These are phyloP conservation scores for Ogataea chonburiensis DNA, from an alignment of 805 yeast genomes.

Conservation along the genomic window DNA sequence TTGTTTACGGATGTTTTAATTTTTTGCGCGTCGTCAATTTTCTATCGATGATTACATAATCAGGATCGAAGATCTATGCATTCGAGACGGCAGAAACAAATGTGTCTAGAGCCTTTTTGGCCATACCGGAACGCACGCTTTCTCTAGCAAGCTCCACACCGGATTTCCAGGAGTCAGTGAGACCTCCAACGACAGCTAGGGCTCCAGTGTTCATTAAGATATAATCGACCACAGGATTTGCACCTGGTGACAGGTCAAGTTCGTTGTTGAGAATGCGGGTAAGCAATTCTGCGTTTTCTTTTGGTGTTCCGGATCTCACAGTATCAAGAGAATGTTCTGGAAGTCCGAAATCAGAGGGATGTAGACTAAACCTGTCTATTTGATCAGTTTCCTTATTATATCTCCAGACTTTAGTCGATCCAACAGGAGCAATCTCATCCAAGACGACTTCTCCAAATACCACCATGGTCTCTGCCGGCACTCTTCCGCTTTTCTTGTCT, in stretches of 20 bases:
- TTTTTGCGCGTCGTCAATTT: constrained; percentile 13
- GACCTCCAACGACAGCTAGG: constrained; percentile 73
- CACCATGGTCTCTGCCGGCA: constrained; percentile 60
- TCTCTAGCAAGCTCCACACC: constrained; percentile 76
- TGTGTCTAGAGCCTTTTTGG: constrained; percentile 53
- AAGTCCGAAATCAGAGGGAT: constrained; percentile 81
- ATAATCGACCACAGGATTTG: constrained; percentile 78
- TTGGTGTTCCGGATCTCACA: constrained; percentile 85
- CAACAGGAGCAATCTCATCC: constrained; percentile 92
- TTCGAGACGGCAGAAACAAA: constrained; percentile 45
- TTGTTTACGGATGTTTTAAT: constrained; percentile 10
- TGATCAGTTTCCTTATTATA: constrained; percentile 41
- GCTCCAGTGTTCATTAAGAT: constrained; percentile 90
- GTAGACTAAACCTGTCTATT: constrained; percentile 41
- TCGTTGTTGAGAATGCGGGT: constrained; percentile 44
- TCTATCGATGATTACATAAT: constrained; percentile 1
- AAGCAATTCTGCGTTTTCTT: constrained; percentile 70
- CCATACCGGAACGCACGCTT: constrained; percentile 67
- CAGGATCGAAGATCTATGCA: too few relatives aligned
- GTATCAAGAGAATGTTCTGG: constrained; percentile 63
- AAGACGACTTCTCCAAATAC: constrained; percentile 92
- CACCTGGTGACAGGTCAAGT: constrained; percentile 39
- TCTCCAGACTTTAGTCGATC: constrained; percentile 78
- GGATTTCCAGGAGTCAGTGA: constrained; percentile 63
- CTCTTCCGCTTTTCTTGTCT: constrained; percentile 46